Evolutionary conservation across 805 yeast genomes (phyloP), one percentile per base, ranked within the genome.

Genomic region (Saccharomycopsis sp.): DNA sequence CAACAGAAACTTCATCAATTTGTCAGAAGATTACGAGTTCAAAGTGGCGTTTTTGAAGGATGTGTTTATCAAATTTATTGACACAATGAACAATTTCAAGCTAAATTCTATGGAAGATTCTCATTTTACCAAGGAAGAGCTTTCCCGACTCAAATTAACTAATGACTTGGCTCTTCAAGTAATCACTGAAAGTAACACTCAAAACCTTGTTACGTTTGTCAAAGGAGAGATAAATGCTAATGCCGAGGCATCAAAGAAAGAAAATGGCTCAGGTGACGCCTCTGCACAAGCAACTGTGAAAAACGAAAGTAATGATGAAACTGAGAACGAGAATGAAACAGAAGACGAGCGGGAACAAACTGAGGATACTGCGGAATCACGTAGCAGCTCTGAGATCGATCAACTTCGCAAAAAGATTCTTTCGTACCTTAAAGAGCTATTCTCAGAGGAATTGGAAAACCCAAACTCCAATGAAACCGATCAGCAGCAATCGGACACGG

Each of bases 111-210:
- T 51, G 2, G 24, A 34, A 40, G 21, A 56, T 4, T 2, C 24
- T 7, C n/a, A 53, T 50, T 12, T 9, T 16, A 21, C 40, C 40
- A 56, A 53, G 21, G 62, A 59, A 47, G 62, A 59, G 29, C 57
- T 20, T 24, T 56, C 53, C 24, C 37, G 55, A 29, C 18, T 20
- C 21, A 50, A 21, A 47, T 15, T 24, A 7, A n/a, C 21, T 8
- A 16, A 2, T 3, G 21, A 44, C 21, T 4, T 34, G 23, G 2
- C 9, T 16, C 24, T 52, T 9, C 5, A n/a, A 5, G 57, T 51
- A 2, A 15, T 46, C 9, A 48, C 16, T 14, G 60, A 59, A 21
- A 9, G 20, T 3, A 56, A 58, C 51, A 58, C 58, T 3, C 52
- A 48, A 8, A 58, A 21, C 12, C 50, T 55, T 4, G 24, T 57